A percentile compares a stretch with the other conserved stretches of the same genome.
Evolutionary conservation across 1,284 basidiomycete genomes (phyloP).

Genomic region (Waitea zeae): DNA sequence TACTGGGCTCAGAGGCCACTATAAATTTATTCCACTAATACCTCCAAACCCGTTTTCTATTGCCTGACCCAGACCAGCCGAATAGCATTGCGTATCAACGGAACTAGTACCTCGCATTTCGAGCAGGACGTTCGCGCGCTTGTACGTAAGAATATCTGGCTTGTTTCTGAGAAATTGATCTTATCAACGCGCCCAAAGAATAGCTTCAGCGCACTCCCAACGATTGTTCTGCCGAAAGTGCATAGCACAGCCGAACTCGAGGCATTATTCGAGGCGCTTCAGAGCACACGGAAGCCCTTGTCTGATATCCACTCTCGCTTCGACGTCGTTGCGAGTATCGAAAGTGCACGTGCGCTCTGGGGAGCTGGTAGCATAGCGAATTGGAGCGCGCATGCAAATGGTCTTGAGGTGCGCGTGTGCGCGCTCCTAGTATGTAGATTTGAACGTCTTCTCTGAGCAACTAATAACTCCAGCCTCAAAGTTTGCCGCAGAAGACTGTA

Average conservation of each 20-base stretch:
- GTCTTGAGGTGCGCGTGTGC: slow-evolving; percentile 27
- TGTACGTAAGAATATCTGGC: too few relatives aligned
- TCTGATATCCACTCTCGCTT: slow-evolving; percentile 16
- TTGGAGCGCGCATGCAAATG: slow-evolving; percentile 33
- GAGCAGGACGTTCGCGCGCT: slow-evolving; percentile 49
- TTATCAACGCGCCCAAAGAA: too few relatives aligned
- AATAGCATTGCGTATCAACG: slow-evolving; percentile 65
- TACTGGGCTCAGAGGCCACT: too few relatives aligned
- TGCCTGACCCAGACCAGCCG: slow-evolving; percentile 26
- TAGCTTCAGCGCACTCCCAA: slow-evolving; percentile 24
- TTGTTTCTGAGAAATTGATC: too few relatives aligned
- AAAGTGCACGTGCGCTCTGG: slow-evolving; percentile 54
- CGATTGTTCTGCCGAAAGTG: slow-evolving; percentile 67
- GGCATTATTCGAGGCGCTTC: slow-evolving; percentile 33
- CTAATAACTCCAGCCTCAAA: slow-evolving; percentile 17
- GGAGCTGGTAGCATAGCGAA: slow-evolving; percentile 43
- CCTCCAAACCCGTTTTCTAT: too few relatives aligned
- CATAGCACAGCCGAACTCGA: slow-evolving; percentile 50
- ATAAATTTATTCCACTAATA: too few relatives aligned
- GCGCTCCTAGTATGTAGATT: slow-evolving; percentile 33
- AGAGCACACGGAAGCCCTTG: slow-evolving; percentile 9
- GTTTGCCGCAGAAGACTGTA: slow-evolving; percentile 89
- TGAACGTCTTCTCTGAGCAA: too few relatives aligned
- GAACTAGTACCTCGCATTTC: slow-evolving; percentile 56
- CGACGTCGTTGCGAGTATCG: slow-evolving; percentile 59